phyloP scores from a whole-genome alignment of 1,284 basidiomycete genomes.

The Apiotrichum mycotoxinovorans region DNA sequence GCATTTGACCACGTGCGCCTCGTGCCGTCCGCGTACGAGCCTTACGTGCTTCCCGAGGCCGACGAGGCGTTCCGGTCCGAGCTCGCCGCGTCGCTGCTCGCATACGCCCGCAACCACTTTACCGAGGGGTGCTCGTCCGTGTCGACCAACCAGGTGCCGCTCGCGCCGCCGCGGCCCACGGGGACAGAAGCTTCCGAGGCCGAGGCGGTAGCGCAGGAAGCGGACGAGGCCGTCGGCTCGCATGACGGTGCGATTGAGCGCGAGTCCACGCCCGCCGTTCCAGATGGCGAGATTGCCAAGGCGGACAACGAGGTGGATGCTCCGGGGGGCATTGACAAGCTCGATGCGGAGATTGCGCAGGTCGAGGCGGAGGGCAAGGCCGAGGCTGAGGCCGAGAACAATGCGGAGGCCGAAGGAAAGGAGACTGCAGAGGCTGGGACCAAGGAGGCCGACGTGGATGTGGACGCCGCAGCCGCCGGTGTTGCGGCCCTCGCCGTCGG shows the following conservation, averaged over 20 bases:
- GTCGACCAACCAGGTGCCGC: slow-evolving; percentile 52
- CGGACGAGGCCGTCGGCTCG: neutral
- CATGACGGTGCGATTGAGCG: too few species aligned
- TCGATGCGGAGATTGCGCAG: too few species aligned
- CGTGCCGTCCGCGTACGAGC: slow-evolving; percentile 60
- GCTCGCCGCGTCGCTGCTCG: slow-evolving; percentile 63
- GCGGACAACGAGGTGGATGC: too few species aligned
- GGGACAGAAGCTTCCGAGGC: slow-evolving; percentile 7
- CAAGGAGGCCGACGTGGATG: too few species aligned
- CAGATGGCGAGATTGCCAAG: too few species aligned
- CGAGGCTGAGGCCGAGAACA: too few species aligned
- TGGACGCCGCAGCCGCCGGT: neutral
- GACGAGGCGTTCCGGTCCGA: slow-evolving; percentile 69
- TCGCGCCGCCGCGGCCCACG: slow-evolving; percentile 7
- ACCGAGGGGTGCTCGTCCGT: slow-evolving; percentile 67
- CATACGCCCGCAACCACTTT: slow-evolving; percentile 75
- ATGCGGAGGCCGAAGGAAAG: too few species aligned
- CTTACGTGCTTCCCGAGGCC: slow-evolving; percentile 60
- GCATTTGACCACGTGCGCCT: slow-evolving; percentile 73
- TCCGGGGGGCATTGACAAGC: too few species aligned
- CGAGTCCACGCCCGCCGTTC: too few species aligned
- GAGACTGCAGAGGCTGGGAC: too few species aligned
- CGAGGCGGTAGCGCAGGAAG: too few species aligned
- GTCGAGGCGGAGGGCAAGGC: too few species aligned
- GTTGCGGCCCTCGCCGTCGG: neutral